Evolutionary conservation across 441 rosid species (phyloP).

Genomic region (Kokia cookei): DNA sequence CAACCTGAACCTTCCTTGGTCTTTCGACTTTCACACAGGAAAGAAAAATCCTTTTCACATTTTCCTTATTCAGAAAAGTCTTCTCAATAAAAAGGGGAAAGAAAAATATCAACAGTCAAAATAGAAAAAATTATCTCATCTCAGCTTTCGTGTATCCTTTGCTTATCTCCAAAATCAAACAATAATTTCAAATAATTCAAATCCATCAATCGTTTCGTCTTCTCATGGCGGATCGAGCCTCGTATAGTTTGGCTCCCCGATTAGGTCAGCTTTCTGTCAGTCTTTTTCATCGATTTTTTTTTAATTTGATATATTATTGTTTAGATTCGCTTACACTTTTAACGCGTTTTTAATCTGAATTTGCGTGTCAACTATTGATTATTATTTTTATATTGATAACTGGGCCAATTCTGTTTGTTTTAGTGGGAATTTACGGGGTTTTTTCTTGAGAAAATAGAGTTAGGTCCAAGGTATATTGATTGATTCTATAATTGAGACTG

Average conservation of each 20-base stretch:
- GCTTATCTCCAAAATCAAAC: not conserved
- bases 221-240: constrained; percentile 66
- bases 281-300: not conserved
- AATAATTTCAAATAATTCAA: constrained; percentile 1
- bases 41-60: not conserved
- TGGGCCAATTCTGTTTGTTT: not conserved
- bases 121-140: not conserved
- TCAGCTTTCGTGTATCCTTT: not conserved
- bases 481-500: not conserved
- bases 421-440: not conserved
- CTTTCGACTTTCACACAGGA: not conserved
- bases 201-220: constrained; percentile 12
- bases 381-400: not conserved
- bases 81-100: not conserved
- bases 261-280: constrained; percentile 40
- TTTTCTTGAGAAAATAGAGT: constrained; percentile 1
- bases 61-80: not conserved
- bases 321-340: constrained; percentile 2
- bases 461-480: not conserved
- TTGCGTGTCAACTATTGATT: not conserved
- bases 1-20: not conserved
- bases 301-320: not conserved
- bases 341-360: constrained; percentile 7
- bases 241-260: constrained; percentile 49
- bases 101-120: not conserved